These are phyloP conservation scores for Margaritispora aquatica DNA, from an alignment of 495 filamentous ascomycete genomes.

Conservation along the genomic window DNA sequence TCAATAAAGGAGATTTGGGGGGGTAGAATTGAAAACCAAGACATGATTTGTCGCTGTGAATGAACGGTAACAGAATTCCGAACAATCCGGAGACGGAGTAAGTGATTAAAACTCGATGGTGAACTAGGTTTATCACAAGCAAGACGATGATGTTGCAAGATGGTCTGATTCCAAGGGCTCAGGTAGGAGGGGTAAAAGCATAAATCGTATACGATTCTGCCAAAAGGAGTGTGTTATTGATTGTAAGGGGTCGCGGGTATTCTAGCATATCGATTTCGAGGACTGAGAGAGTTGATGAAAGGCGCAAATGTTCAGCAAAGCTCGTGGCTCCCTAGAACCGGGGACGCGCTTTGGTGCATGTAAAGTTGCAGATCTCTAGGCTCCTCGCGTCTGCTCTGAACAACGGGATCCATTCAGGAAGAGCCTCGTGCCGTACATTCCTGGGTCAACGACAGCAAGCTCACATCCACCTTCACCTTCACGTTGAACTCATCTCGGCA, in stretches of 20 bases:
- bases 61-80: not conserved
- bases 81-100: not conserved
- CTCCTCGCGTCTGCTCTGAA: not conserved
- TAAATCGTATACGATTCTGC: not conserved
- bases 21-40: constrained; percentile 62
- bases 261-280: not conserved
- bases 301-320: not conserved
- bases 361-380: not conserved
- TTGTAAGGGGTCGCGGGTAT: not conserved
- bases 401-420: not conserved
- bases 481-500: not conserved
- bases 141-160: not conserved
- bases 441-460: not conserved
- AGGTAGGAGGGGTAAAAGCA: not conserved
- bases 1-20: constrained; percentile 48
- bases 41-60: constrained; percentile 36
- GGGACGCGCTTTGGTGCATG: not conserved
- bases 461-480: not conserved
- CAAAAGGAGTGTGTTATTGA: not conserved
- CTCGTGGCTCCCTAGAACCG: not conserved
- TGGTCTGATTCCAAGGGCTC: not conserved
- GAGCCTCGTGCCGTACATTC: not conserved
- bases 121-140: not conserved
- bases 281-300: not conserved
- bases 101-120: not conserved